Base-by-base conservation (phyloP, 2,329 filamentous ascomycete species). In the Aspergillus flavus region DNA sequence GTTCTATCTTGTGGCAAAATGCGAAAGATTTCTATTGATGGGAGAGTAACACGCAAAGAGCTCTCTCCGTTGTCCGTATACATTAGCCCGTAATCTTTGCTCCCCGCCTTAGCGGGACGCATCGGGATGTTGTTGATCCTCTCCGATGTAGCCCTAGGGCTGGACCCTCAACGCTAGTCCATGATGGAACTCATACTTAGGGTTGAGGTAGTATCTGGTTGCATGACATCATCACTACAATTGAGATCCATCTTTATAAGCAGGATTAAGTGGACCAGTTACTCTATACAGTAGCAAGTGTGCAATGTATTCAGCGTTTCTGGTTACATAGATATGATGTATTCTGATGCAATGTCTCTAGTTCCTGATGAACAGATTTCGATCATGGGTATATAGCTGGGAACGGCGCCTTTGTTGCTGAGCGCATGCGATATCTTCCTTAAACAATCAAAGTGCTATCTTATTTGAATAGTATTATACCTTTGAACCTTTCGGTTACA, bases 321-420 rank as follows among this genome's bases (percentile, higher is more conserved):
- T 41, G 21, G 52, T 62, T 65, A 63, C 63, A 63, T 65, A 58
- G n/a, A 48, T 63, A 76, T 77, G 75, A 77, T 76, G 73, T 70
- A 69, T 45, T 62, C 73, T 75, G 74, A 76, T 72, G 73, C 69
- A 73, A 75, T 64, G 14, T 52, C 39, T 30, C 45, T 46, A 57
- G 26, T 43, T 48, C 48, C 43, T 56, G 55, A 53, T 57, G 45
- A 16, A 52, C 34, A 41, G 28, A 21, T 34, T 58, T 34, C 16
- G 16, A 32, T 32, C 56, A 23, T 50, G 34, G 34, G 26, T 59
- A 53, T 53, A 34, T 28, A 52, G 30, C 34, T 14, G 12, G 26
- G 19, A 53, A 53, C 9, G 14, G 23, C 43, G 14, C 26, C 46
- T 28, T 28, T 48, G 45, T 16, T 30, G 26, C 23, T 48, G 16